Conservation (phyloP, 306 rosid species). For the Alnus glutinosa region DNA sequence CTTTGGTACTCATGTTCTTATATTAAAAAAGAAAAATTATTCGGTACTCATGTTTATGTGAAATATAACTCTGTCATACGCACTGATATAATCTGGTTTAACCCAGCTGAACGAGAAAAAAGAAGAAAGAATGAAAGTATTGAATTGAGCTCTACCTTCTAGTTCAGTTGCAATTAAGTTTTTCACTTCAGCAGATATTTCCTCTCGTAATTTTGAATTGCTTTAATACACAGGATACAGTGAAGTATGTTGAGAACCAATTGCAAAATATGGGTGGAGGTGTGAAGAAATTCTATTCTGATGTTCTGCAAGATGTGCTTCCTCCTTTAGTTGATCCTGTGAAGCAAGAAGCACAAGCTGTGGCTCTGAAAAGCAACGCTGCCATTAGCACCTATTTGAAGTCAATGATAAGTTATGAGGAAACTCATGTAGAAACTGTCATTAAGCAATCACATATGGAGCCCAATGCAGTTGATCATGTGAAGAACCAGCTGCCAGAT, state of each 20-base stretch:
- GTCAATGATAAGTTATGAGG: slow-evolving; percentile 29
- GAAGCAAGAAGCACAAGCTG: slow-evolving; percentile 38
- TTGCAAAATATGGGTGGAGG: slow-evolving; percentile 68
- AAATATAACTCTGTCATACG: background rate
- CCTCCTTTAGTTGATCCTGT: slow-evolving; percentile 40
- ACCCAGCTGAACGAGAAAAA: background rate
- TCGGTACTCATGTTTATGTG: background rate
- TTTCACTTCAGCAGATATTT: slow-evolving; percentile 17
- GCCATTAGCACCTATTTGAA: slow-evolving; percentile 22
- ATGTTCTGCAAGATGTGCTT: slow-evolving; percentile 56
- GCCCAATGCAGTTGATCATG: slow-evolving; percentile 32
- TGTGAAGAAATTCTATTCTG: slow-evolving; percentile 70
- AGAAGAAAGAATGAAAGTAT: background rate
- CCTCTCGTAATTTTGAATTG: slow-evolving; percentile 15
- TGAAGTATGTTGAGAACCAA: slow-evolving; percentile 68
- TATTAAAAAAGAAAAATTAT: too few relatives aligned
- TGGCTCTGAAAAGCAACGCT: slow-evolving; percentile 25
- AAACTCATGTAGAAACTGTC: slow-evolving; percentile 30
- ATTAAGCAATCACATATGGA: slow-evolving; percentile 29
- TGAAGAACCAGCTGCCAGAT: slow-evolving; percentile 31
- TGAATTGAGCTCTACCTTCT: background rate
- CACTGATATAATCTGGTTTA: background rate
- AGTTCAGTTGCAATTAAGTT: background rate
- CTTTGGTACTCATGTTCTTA: background rate
- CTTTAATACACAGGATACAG: slow-evolving; percentile 55